phyloP scores from a whole-genome alignment of 1,284 basidiomycete species.

The Cryptococcus hybrid region DNA sequence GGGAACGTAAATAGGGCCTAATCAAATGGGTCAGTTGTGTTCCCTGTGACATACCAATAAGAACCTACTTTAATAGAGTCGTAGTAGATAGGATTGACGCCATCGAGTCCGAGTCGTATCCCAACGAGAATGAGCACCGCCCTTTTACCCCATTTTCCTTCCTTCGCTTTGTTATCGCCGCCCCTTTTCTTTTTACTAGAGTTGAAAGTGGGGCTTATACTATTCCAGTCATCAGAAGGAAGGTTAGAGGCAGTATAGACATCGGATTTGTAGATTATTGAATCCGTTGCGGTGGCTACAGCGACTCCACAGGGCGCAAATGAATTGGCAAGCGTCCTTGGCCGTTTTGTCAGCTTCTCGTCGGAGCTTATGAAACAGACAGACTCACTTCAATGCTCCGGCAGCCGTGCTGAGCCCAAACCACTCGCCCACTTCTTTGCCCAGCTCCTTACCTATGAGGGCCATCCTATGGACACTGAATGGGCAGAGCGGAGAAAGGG shows the following conservation, averaged over 20 bases:
- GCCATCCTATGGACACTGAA: conserved; percentile 98
- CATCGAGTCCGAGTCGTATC: conserved; percentile 82
- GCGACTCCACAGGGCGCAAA: conserved; percentile 80
- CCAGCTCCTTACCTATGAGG: conserved; percentile 86
- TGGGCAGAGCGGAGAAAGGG: conserved; percentile 78
- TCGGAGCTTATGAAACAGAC: no score
- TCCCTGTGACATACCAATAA: neutral
- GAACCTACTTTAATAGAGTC: conserved; percentile 82
- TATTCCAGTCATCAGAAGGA: conserved; percentile 35
- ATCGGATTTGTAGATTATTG: conserved; percentile 79
- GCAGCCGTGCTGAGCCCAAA: conserved; percentile 97
- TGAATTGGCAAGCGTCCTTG: conserved; percentile 69
- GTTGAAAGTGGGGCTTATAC: neutral
- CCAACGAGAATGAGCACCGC: conserved; percentile 87
- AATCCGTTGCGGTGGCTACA: conserved; percentile 79
- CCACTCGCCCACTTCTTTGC: conserved; percentile 96
- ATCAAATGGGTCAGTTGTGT: neutral
- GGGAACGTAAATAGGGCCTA: conserved; percentile 88
- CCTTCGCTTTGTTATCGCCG: neutral
- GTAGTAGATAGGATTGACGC: conserved; percentile 93
- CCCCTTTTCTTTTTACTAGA: neutral
- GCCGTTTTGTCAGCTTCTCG: neutral
- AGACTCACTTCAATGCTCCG: conserved; percentile 79
- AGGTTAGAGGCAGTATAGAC: conserved; percentile 75
- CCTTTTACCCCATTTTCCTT: conserved; percentile 66